phyloP scores from a whole-genome alignment of 352 stramenopile species.

The Elongisporangium undulatum region DNA sequence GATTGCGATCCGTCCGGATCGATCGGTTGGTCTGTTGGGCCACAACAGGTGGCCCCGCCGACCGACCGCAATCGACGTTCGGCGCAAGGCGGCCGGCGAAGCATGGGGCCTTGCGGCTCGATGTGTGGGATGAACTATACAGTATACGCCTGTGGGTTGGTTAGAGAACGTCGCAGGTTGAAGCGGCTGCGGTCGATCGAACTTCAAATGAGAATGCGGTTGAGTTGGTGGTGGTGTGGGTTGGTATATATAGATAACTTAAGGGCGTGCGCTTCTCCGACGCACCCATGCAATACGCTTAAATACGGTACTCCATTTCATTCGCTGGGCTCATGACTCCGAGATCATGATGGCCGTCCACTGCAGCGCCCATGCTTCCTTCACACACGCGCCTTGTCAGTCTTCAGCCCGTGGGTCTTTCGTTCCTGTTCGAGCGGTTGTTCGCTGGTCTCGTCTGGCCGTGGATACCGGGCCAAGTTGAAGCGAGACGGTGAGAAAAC shows the following conservation, averaged over 20 bases:
- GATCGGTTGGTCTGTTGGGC: background rate
- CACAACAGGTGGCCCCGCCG: background rate
- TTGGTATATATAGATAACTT: background rate
- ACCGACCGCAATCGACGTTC: background rate
- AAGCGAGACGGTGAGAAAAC: background rate
- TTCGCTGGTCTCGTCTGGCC: background rate
- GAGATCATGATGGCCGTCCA: background rate
- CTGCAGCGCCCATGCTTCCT: slow-evolving; percentile 1
- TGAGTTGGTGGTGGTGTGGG: background rate
- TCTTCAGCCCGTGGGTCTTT: background rate
- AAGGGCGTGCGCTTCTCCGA: background rate
- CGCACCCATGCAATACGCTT: background rate
- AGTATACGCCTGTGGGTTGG: background rate
- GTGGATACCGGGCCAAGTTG: background rate
- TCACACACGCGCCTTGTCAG: background rate
- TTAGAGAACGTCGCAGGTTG: background rate
- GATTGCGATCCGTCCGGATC: background rate
- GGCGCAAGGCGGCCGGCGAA: background rate
- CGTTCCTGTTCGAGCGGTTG: background rate
- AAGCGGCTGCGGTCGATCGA: background rate
- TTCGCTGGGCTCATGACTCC: background rate
- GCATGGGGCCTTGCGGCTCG: background rate
- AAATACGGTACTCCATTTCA: background rate
- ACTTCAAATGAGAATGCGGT: background rate
- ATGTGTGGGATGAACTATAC: background rate